Base-by-base conservation (phyloP, 495 filamentous ascomycete genomes). In the Pseudoneurospora amorphoporcata region DNA sequence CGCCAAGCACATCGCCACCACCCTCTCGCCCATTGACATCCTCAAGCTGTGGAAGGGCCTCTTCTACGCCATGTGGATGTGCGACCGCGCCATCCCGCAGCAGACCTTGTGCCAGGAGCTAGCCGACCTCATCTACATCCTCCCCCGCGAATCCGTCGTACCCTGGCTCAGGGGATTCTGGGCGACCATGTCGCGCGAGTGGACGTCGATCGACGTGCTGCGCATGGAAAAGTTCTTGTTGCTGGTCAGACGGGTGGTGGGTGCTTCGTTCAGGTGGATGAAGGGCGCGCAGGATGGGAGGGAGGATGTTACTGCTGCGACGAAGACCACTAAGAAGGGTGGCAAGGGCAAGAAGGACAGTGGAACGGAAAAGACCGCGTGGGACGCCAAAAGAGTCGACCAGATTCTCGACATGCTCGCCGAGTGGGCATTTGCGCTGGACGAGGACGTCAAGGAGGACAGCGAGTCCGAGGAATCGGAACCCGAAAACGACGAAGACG, bases 21-120 rank as follows among this genome's bases (percentile, higher is more conserved):
- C 79, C 32, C 88, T 99, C 71, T 84, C 88, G 16, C 84, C 89
- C 23, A 81, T 96, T 75, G 95, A 99, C 69, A 84, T 92, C 40
- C 86, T 96, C 71, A 97, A 98, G 83, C 87, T 99, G 73, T 97
- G 94, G 94, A 97, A 97, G 82, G 95, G 95, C 42, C 89, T 99
- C 35, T 98, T 96, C 84, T 98, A 92, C 87, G 95, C 94, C 82
- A 89, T 97, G 80, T 97, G 93, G 90, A 95, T 97, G 90, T 93
- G 90, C 80, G 94, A 97, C 83, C 92, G 92, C 69, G 91, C 94
- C 23, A 84, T 90, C 72, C 89, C 92, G 12, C 95, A 98, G 85
- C 95, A 97, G 86, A 88, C 87, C 40, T 91, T 98, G 68, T 90
- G 90, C 77, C 82, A 84, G 71, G 89, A 93, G 68, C 91, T 98